Conservation (phyloP, 1,139 yeast genomes). For the Maudiozyma humilis region DNA sequence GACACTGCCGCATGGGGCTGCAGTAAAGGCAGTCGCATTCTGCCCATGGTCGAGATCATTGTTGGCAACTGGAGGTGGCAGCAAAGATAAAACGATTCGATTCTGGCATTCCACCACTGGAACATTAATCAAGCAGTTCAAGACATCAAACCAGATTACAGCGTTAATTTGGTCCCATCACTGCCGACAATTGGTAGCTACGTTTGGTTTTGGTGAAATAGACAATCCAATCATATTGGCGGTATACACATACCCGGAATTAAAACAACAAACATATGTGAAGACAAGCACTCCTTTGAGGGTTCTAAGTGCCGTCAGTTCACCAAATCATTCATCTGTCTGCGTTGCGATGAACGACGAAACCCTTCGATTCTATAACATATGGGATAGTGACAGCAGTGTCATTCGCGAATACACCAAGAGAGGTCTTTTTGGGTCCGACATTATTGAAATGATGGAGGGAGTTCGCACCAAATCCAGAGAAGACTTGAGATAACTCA, state of each 20-base stretch:
- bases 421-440: conserved; percentile 46
- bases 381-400: conserved; percentile 47
- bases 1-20: conserved; percentile 58
- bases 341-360: conserved; percentile 74
- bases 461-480: conserved; percentile 33
- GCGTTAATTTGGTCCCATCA: conserved; percentile 67
- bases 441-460: conserved; percentile 50
- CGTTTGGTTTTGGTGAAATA: conserved; percentile 68
- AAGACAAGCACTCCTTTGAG: conserved; percentile 48
- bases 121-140: conserved; percentile 46
- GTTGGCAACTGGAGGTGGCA: conserved; percentile 78
- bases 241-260: conserved; percentile 59
- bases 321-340: conserved; percentile 53
- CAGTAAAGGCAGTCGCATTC: conserved; percentile 73
- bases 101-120: conserved; percentile 85
- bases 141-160: conserved; percentile 69
- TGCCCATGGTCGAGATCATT: conserved; percentile 72
- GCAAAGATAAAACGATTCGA: conserved; percentile 56
- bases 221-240: conserved; percentile 42
- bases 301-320: conserved; percentile 54
- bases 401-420: conserved; percentile 35
- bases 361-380: conserved; percentile 60
- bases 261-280: conserved; percentile 44
- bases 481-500: conserved; percentile 1
- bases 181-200: conserved; percentile 58